Conservation (phyloP, 2,329 filamentous ascomycete genomes). For the Leptographium radiaticola region DNA sequence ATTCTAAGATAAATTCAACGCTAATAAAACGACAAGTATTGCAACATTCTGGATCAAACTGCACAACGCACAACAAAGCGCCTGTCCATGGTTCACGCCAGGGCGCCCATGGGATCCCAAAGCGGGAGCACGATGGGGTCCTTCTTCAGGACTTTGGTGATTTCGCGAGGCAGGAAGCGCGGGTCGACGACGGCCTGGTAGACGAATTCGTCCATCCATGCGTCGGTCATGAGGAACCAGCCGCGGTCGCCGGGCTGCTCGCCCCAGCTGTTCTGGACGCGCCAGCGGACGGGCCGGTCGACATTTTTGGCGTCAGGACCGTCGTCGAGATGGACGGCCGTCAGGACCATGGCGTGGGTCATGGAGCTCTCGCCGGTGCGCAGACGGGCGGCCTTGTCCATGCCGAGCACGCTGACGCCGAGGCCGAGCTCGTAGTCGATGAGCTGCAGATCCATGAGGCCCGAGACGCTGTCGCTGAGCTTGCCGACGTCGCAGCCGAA, state of each 20-base stretch:
- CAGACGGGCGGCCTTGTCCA: constrained; percentile 66
- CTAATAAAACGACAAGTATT: too few species aligned
- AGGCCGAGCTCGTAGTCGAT: constrained; percentile 78
- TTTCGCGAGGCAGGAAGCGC: constrained; percentile 47
- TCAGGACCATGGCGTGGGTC: constrained; percentile 90
- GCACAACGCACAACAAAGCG: too few species aligned
- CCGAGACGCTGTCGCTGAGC: constrained; percentile 52
- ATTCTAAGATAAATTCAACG: too few species aligned
- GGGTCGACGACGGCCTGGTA: constrained; percentile 81
- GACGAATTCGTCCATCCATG: constrained; percentile 67
- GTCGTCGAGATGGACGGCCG: constrained; percentile 65
- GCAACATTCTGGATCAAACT: too few species aligned
- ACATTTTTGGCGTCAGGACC: constrained; percentile 31
- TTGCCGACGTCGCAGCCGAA: constrained; percentile 84
- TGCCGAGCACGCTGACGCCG: constrained; percentile 56
- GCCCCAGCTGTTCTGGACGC: constrained; percentile 82
- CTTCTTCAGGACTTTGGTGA: constrained; percentile 57
- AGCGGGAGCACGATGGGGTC: constrained; percentile 58
- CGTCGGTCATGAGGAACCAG: constrained; percentile 82
- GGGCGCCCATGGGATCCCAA: constrained; percentile 70
- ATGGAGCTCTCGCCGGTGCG: constrained; percentile 64
- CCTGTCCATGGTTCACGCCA: constrained; percentile 48
- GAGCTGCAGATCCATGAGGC: constrained; percentile 69
- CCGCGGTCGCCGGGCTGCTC: constrained; percentile 56
- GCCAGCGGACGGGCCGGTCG: constrained; percentile 52